Percentiles rank a stretch among this genome's conserved stretches.
phyloP scores from a whole-genome alignment of 2,329 filamentous ascomycete genomes.

The Leptographium radiaticola region DNA sequence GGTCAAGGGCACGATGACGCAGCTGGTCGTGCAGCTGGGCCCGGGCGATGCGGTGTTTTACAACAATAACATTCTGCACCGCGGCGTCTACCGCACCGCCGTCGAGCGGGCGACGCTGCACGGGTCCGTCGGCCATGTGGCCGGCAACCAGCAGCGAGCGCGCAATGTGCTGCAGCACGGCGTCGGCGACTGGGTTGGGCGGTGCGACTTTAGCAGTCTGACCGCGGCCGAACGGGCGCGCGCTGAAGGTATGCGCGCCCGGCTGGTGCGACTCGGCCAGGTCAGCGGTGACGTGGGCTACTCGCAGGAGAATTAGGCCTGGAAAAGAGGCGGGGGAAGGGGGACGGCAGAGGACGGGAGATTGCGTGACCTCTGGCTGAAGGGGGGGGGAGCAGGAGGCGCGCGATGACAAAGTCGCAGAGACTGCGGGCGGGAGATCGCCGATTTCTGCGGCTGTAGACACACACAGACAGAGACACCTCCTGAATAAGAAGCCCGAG shows the following conservation, averaged over 20 bases:
- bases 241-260: constrained; percentile 51
- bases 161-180: constrained; percentile 67
- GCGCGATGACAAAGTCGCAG: too few relatives aligned
- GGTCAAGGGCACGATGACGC: constrained; percentile 38
- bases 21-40: constrained; percentile 51
- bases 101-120: constrained; percentile 59
- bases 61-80: constrained; percentile 76
- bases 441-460: too few relatives aligned
- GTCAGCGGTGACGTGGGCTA: constrained; percentile 50
- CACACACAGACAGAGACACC: too few relatives aligned
- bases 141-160: constrained; percentile 42
- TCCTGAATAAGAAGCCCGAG: too few relatives aligned
- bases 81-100: constrained; percentile 47
- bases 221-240: constrained; percentile 22
- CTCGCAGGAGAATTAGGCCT: constrained; percentile 38
- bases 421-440: too few relatives aligned
- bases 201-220: constrained; percentile 35
- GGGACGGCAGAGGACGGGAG: not conserved
- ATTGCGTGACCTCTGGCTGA: too few relatives aligned
- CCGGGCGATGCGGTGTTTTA: constrained; percentile 79
- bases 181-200: constrained; percentile 51
- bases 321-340: too few relatives aligned
- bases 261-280: constrained; percentile 48
- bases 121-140: constrained; percentile 53
- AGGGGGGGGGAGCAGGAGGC: too few relatives aligned